Conservation (phyloP, 768 basidiomycete genomes). For the Myochromella boudieri region DNA sequence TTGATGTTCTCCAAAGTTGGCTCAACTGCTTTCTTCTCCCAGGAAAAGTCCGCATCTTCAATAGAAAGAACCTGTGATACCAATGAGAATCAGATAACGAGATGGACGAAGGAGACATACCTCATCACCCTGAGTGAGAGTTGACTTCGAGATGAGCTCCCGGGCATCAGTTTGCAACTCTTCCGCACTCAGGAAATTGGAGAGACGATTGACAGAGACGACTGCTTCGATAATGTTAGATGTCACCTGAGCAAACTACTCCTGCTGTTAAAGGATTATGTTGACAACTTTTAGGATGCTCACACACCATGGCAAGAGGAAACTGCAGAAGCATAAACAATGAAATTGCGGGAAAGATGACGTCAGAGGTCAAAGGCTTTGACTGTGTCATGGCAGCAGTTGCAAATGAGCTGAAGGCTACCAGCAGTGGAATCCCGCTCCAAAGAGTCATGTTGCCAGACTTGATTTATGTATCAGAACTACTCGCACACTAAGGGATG, state of each 20-base stretch:
- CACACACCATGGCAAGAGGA: slow-evolving; percentile 75
- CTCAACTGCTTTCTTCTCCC: slow-evolving; percentile 56
- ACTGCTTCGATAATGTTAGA: slow-evolving; percentile 83
- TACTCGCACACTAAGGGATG: not conserved
- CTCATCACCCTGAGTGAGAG: slow-evolving; percentile 59
- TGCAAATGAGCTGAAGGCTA: slow-evolving; percentile 83
- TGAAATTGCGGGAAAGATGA: slow-evolving; percentile 95
- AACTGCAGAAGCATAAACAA: slow-evolving; percentile 87
- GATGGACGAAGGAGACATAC: slow-evolving; percentile 27
- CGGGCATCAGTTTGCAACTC: slow-evolving; percentile 83
- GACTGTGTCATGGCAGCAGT: slow-evolving; percentile 61
- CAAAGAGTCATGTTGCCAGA: slow-evolving; percentile 64
- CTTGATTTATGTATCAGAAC: slow-evolving; percentile 22
- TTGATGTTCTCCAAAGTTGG: slow-evolving; percentile 80
- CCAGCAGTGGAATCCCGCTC: slow-evolving; percentile 70
- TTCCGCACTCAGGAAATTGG: slow-evolving; percentile 70
- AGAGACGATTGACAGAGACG: slow-evolving; percentile 80
- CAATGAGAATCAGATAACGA: not conserved
- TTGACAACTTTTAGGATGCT: not conserved
- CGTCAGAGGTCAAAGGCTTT: slow-evolving; percentile 78
- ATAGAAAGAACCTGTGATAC: slow-evolving; percentile 59
- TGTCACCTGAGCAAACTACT: slow-evolving; percentile 67
- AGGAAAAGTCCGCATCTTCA: slow-evolving; percentile 76
- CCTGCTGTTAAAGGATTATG: not conserved
- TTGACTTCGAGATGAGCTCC: slow-evolving; percentile 41